Percentiles rank a stretch among this genome's conserved stretches.
Conservation (phyloP, 2,329 filamentous ascomycete species). For the Neopestalotiopsis sp. region DNA sequence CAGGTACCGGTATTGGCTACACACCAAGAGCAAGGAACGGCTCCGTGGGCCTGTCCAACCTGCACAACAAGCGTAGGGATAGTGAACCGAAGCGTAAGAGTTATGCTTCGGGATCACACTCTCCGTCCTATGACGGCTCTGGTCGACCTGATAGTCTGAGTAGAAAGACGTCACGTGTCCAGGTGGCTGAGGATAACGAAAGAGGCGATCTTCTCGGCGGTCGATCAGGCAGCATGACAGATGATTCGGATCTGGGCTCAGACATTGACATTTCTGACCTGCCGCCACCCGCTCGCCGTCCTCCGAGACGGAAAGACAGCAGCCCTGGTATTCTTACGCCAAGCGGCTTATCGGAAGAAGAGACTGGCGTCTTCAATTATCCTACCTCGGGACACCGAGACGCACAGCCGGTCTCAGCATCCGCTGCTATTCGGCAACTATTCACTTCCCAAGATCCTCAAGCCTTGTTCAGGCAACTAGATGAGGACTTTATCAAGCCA, state of each 20-base stretch:
- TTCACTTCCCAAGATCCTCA: constrained; percentile 87
- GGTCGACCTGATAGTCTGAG: constrained; percentile 53
- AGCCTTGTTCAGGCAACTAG: constrained; percentile 87
- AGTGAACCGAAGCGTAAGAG: constrained; percentile 42
- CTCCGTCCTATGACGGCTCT: constrained; percentile 45
- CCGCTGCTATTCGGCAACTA: constrained; percentile 79
- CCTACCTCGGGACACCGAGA: constrained; percentile 39
- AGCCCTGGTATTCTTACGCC: constrained; percentile 42
- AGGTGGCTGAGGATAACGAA: constrained; percentile 52
- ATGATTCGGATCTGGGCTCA: constrained; percentile 66
- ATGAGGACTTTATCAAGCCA: constrained; percentile 96
- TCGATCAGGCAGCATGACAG: constrained; percentile 49
- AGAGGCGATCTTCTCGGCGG: constrained; percentile 61
- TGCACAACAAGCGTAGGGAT: constrained; percentile 41
- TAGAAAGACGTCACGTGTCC: constrained; percentile 54
- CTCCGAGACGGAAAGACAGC: constrained; percentile 43
- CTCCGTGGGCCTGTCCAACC: constrained; percentile 61
- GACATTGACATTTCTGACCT: constrained; percentile 72
- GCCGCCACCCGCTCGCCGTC: constrained; percentile 61
- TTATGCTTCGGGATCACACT: constrained; percentile 60
- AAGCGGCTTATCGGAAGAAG: constrained; percentile 28
- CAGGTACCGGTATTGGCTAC: constrained; percentile 78
- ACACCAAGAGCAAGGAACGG: constrained; percentile 68
- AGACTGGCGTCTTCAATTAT: constrained; percentile 37
- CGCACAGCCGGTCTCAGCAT: constrained; percentile 65